Conservation (phyloP, 169 alveolate species). For the Plasmodium vivax region DNA sequence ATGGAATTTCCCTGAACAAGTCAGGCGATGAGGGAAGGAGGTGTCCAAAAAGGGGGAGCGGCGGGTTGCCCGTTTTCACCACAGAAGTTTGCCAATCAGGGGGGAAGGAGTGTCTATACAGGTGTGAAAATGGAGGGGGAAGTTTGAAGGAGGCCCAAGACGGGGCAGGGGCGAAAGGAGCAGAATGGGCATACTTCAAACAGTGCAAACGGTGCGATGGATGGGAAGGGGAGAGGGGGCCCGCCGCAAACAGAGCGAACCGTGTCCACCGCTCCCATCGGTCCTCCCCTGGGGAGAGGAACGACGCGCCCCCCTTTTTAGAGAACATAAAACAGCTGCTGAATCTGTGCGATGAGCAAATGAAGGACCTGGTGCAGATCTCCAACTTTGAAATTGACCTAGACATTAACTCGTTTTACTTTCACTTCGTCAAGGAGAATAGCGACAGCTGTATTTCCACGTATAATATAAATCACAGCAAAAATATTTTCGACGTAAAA, state of each 20-base stretch:
- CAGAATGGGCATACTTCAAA: neutral
- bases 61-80: neutral
- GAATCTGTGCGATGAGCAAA: constrained; percentile 12
- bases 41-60: neutral
- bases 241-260: neutral
- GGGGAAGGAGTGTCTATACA: neutral
- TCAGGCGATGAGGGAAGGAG: neutral
- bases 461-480: constrained; percentile 15
- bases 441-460: constrained; percentile 5
- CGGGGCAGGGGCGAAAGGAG: neutral
- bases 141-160: neutral
- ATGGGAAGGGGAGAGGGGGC: neutral
- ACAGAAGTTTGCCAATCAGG: neutral
- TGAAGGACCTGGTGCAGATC: constrained; percentile 34
- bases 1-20: neutral
- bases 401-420: constrained; percentile 23
- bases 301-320: neutral
- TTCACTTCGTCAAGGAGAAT: neutral
- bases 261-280: neutral
- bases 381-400: constrained; percentile 30
- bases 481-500: constrained; percentile 46
- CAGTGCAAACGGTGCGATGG: neutral
- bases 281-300: neutral
- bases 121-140: neutral
- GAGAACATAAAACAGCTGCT: constrained; percentile 32